phyloP scores from a whole-genome alignment of 2,329 filamentous ascomycete species.

The Pseudogymnoascus sp. region DNA sequence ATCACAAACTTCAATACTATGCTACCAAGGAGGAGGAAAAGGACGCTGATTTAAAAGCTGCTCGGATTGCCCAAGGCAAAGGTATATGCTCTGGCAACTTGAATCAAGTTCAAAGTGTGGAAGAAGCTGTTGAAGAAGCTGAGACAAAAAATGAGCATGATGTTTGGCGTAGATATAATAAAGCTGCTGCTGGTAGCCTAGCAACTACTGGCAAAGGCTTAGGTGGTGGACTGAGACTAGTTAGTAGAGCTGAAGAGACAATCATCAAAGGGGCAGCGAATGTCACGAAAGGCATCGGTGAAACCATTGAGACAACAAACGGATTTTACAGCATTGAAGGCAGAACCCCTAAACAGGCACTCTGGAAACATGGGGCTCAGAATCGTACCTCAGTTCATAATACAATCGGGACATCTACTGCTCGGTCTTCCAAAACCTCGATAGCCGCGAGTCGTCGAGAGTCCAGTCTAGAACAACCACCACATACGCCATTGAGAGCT shows the following conservation, averaged over 20 bases:
- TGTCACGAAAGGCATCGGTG: slow-evolving; percentile 44
- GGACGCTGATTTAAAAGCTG: slow-evolving; percentile 31
- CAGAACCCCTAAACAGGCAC: neutral
- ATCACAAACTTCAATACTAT: slow-evolving; percentile 18
- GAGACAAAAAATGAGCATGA: slow-evolving; percentile 17
- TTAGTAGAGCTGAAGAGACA: slow-evolving; percentile 34
- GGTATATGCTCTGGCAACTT: slow-evolving; percentile 46
- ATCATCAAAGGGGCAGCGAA: slow-evolving; percentile 40
- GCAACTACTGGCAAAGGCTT: slow-evolving; percentile 19
- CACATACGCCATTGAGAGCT: neutral
- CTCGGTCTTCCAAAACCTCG: neutral
- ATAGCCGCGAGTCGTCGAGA: neutral
- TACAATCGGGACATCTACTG: neutral
- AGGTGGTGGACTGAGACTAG: slow-evolving; percentile 31
- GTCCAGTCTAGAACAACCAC: neutral
- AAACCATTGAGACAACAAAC: slow-evolving; percentile 47
- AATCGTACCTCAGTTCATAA: neutral
- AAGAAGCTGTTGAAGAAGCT: slow-evolving; percentile 38
- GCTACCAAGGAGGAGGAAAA: slow-evolving; percentile 27
- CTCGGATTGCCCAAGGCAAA: slow-evolving; percentile 43
- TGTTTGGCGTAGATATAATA: slow-evolving; percentile 4
- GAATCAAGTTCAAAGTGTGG: slow-evolving; percentile 44
- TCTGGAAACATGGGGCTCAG: neutral
- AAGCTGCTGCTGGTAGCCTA: slow-evolving; percentile 22
- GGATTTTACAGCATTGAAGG: slow-evolving; percentile 26